Evolutionary conservation across 2,329 filamentous ascomycete genomes (phyloP), one percentile per base, ranked within the genome.

Genomic region (Claviceps fusiformis): DNA sequence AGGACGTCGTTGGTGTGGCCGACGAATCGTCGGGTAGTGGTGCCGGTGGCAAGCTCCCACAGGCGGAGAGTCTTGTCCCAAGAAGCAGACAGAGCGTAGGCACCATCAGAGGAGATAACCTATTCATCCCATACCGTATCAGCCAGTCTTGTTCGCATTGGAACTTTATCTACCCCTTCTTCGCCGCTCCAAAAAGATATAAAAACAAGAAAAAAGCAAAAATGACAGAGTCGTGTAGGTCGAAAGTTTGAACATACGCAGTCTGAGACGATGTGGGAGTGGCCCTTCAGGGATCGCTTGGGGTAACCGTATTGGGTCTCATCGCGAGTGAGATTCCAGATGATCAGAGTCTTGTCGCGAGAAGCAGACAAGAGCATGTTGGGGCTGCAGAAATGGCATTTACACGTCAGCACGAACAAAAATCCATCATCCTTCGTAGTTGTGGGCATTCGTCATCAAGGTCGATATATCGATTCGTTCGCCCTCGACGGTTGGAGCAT

Each of bases 51-150:
- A 64, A 98, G 89, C 85, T 97, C 93, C 93, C 93, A 98, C 63
- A 98, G 87, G 70, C 93, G 92, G 72, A 98, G 90, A 65, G 92
- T 96, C 89, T 96, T 97, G 81, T 98, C 93, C 93, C 93, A 98
- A 62, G 93, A 97, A 65, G 92, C 87, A 68, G 93, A 97, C 70
- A 98, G 88, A 72, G 93, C 93, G 77, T 98, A 98, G 73, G 93
- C 92, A 75, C 93, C 93, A 76, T 98, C 93, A 65, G 93, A 97
- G 72, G 92, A 97, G 83, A 98, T 98, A 67, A 98, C 89, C 89
- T 95, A 71, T 52, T 52, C 55, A 47, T 52, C 17, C 51, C 57
- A 59, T 61, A 52, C 55, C 52, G 54, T 46, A 54, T 67, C 61
- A 67, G 63, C 58, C 58, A 52, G 37, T 49, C 35, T 48, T 44